Conservation (phyloP, 306 rosid species). For the Cicer pinnatifidum region DNA sequence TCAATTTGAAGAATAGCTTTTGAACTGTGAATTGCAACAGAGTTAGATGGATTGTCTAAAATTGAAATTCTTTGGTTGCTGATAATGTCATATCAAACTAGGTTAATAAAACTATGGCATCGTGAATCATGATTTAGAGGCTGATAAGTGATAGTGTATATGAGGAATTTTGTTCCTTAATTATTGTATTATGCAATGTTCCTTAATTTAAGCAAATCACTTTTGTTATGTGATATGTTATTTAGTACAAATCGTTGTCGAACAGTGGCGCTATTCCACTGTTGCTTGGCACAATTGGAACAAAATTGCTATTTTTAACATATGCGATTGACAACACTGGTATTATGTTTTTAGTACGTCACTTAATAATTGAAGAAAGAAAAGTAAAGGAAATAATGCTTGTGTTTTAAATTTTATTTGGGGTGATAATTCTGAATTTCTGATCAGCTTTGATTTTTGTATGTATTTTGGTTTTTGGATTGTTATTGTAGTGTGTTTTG, state of each 20-base stretch:
- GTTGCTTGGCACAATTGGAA: too few relatives aligned
- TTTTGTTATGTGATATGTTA: too few relatives aligned
- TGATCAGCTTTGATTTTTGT: conserved; percentile 26
- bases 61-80: conserved; percentile 35
- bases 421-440: background rate
- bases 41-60: background rate
- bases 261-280: too few relatives aligned
- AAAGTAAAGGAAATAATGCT: conserved; percentile 10
- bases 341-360: background rate
- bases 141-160: background rate
- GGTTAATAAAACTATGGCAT: background rate
- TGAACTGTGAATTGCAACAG: conserved; percentile 15
- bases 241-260: too few relatives aligned
- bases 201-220: too few relatives aligned
- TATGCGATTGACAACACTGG: too few relatives aligned
- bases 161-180: background rate
- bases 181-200: background rate
- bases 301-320: too few relatives aligned
- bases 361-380: background rate
- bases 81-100: conserved; percentile 21
- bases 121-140: conserved; percentile 2
- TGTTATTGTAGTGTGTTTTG: conserved; percentile 38
- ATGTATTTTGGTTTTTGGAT: conserved; percentile 38
- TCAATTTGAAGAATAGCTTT: conserved; percentile 21
- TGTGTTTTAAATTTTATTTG: background rate